Base-by-base conservation (phyloP, 768 basidiomycete species). In the Neoboletus magnificus region DNA sequence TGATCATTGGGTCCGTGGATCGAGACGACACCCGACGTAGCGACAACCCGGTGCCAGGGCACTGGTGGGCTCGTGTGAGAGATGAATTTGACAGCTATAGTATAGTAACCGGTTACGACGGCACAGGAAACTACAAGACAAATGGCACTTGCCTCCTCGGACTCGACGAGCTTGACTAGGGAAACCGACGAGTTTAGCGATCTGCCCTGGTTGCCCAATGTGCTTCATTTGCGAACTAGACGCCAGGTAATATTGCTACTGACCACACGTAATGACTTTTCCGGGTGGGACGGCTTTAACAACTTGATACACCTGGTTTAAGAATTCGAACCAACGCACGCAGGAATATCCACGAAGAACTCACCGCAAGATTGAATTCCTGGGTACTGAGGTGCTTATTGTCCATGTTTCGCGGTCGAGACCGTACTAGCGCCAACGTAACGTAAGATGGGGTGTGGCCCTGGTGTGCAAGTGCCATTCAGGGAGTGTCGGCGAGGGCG, bases 31-130 rank as follows among this genome's bases (percentile, higher is more conserved):
- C 89, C 89, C 0, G 83, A 80, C 1, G 87, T 77, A 2, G 81
- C 76, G 15, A 92, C 73, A 15, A 91, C 87, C 18, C 90, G 82
- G 56, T 91, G 78, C 89, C 90, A 91, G 1, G 90, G 87, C 2
- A 91, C 80, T 9, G 85, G 82, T 2, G 85, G 85, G 50, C 73
- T 77, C 0, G 79, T 74, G 43, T 78, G 78, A 1, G 81, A 77
- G 15, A 91, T 74, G 61, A 84, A 86, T 64, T 89, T 90, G 42
- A 91, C 79, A n/a, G 89, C 90, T 90, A 22, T 35, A 2, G 5
- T 7, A 35, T 4, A 25, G 22, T 5, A 4, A 25, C 20, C 10
- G 2, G 41, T 52, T n/a, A 48, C 5, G 12, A 49, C 13, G 33
- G 4, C 23, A 37, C 8, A 16, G n/a, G 2, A 39, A 48, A 13